Evolutionary conservation across 2,329 filamentous ascomycete genomes (phyloP), one percentile per base, ranked within the genome.

Genomic region (Aspergillus puulaauensis): DNA sequence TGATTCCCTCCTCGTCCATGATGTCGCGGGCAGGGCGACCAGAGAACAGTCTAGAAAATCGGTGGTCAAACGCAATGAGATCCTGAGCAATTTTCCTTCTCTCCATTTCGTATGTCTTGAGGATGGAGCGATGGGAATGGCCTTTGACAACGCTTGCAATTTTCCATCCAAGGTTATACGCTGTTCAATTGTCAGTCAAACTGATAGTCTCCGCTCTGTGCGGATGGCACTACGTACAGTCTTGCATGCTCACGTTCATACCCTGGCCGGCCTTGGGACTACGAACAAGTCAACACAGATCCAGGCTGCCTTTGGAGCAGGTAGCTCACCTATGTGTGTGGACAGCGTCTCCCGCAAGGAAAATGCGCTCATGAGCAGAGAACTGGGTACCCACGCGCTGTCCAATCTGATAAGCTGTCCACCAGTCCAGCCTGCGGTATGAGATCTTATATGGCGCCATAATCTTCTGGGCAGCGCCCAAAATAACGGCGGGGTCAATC

Each of bases 181-280:
- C 74, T 71, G 43, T 19, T 23, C 43, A 15, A 43, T 4, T 41
- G 23, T 52, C 39, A 43, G 39, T 24, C 31, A 15, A 33, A 12
- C 4, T 24, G 14, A 31, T 31, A 8, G 27, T 31, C 31, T 43
- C n/a, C 17, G 17, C 33, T 19, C 4, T 39, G 15, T 39, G 7
- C 3, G 9, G 15, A 14, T 31, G 35, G 15, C 23, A 24, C 15
- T 19, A 45, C 63, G 54, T 61, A 67, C 70, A 72, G 68, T 90
- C 88, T 64, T 89, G 86, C 83, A 90, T 88, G 31, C 80, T 83
- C 2, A 89, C 83, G 63, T 90, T 90, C 86, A 90, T 90, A 12
- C 88, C 87, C 66, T 89, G 86, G n/a, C 66, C 67, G 2, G 62
- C 66, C 37, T 66, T 69, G 3, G 66, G 66, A 2, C 61, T 65